These are phyloP conservation scores for Calvatia gigantea DNA, from an alignment of 768 basidiomycete species.

Conservation along the genomic window DNA sequence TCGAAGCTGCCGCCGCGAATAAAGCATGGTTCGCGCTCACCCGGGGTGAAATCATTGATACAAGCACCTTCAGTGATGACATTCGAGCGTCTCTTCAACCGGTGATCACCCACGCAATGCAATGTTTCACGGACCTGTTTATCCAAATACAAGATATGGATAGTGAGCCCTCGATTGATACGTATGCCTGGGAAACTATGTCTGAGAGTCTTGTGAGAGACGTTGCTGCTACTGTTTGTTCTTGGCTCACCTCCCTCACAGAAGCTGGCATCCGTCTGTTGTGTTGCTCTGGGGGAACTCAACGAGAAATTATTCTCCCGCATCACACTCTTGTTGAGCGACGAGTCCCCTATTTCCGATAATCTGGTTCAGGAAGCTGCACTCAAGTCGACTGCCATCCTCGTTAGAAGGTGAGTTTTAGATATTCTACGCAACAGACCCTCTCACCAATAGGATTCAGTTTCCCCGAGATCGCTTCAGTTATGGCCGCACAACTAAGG, in stretches of 20 bases:
- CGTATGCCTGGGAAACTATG: slow-evolving; percentile 93
- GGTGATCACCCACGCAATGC: slow-evolving; percentile 60
- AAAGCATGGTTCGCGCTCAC: slow-evolving; percentile 74
- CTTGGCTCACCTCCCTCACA: slow-evolving; percentile 22
- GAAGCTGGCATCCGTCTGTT: slow-evolving; percentile 87
- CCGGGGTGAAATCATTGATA: slow-evolving; percentile 43
- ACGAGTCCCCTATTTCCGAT: slow-evolving; percentile 77
- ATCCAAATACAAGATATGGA: slow-evolving; percentile 83
- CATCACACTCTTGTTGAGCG: slow-evolving; percentile 73
- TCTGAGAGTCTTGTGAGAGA: slow-evolving; percentile 76
- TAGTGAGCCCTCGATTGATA: slow-evolving; percentile 71
- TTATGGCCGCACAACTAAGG: slow-evolving; percentile 75
- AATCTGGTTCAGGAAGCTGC: slow-evolving; percentile 88
- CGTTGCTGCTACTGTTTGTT: background rate
- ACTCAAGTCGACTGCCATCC: slow-evolving; percentile 76
- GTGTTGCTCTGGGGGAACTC: slow-evolving; percentile 63
- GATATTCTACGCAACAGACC: background rate
- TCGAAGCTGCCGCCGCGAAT: slow-evolving; percentile 82
- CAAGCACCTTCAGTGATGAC: slow-evolving; percentile 33
- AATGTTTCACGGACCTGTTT: slow-evolving; percentile 75
- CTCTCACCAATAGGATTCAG: slow-evolving; percentile 32
- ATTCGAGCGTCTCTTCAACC: slow-evolving; percentile 39
- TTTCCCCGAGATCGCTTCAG: slow-evolving; percentile 75
- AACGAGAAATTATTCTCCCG: slow-evolving; percentile 67
- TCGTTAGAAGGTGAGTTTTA: slow-evolving; percentile 70